Conservation (phyloP, 345 rosid genomes). For the Sisymbrium altissimum region DNA sequence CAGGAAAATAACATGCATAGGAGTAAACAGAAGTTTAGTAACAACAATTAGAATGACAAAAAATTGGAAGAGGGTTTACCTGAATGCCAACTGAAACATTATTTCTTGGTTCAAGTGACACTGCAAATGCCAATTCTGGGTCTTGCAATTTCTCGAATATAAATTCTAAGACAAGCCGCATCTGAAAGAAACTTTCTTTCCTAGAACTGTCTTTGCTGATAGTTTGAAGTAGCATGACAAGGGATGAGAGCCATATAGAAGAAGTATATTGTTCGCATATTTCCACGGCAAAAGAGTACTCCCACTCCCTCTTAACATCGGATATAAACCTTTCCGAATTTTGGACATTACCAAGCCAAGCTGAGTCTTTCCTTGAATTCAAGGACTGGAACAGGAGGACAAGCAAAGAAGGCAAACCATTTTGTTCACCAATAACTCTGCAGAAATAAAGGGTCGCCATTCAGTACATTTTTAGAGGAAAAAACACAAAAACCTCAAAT, state of each 20-base stretch:
- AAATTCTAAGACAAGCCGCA: constrained; percentile 57
- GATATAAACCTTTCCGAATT: constrained; percentile 38
- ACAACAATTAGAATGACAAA: background rate
- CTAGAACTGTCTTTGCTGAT: constrained; percentile 37
- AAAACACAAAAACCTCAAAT: background rate
- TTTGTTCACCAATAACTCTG: constrained; percentile 81
- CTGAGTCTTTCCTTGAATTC: constrained; percentile 49
- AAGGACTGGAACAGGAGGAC: constrained; percentile 66
- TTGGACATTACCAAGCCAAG: constrained; percentile 32
- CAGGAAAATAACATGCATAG: background rate
- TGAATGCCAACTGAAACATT: constrained; percentile 55
- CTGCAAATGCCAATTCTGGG: constrained; percentile 69
- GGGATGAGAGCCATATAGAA: constrained; percentile 80
- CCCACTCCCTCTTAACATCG: constrained; percentile 63
- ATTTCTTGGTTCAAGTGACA: constrained; percentile 55
- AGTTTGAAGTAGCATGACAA: constrained; percentile 54
- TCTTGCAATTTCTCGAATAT: constrained; percentile 66
- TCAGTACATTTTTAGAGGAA: constrained; percentile 11
- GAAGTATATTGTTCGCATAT: constrained; percentile 76
- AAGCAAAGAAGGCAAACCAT: constrained; percentile 75
- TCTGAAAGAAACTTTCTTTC: constrained; percentile 39
- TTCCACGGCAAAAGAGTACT: constrained; percentile 68
- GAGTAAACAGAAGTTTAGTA: background rate
- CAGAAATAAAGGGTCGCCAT: background rate
- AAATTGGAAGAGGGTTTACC: constrained; percentile 40